Conservation (phyloP, 2,329 filamentous ascomycete genomes). For the Talaromyces sp. region DNA sequence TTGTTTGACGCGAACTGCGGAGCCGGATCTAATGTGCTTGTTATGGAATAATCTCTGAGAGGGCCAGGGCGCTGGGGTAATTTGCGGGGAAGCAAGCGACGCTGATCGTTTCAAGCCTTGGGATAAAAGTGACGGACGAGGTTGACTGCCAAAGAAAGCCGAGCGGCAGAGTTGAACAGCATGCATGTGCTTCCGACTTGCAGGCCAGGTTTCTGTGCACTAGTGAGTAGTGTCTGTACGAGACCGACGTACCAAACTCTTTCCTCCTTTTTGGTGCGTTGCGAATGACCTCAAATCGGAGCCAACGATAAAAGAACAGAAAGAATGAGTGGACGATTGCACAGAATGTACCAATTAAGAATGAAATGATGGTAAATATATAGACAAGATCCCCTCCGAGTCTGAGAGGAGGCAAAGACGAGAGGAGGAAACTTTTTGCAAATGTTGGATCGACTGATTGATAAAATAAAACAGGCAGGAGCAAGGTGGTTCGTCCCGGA, state of each 20-base stretch:
- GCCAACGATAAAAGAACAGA: too few species aligned
- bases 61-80: slow-evolving; percentile 21
- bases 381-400: neutral
- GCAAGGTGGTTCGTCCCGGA: neutral
- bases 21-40: slow-evolving; percentile 18
- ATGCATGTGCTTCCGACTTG: slow-evolving; percentile 32
- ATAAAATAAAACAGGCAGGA: neutral
- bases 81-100: slow-evolving; percentile 19
- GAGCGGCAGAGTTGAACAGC: slow-evolving; percentile 28
- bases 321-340: neutral
- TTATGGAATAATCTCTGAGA: slow-evolving; percentile 24
- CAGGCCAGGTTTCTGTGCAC: neutral
- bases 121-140: slow-evolving; percentile 10
- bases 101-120: slow-evolving; percentile 9
- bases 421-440: neutral
- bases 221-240: neutral
- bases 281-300: too few species aligned
- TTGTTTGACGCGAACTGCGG: slow-evolving; percentile 19
- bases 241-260: too few species aligned
- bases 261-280: too few species aligned
- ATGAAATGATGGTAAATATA: neutral
- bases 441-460: neutral
- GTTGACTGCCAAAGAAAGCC: slow-evolving; percentile 27
- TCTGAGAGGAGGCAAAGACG: neutral
- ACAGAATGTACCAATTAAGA: neutral